phyloP scores from a whole-genome alignment of 768 basidiomycete genomes.

The Tylopilus balloui region DNA sequence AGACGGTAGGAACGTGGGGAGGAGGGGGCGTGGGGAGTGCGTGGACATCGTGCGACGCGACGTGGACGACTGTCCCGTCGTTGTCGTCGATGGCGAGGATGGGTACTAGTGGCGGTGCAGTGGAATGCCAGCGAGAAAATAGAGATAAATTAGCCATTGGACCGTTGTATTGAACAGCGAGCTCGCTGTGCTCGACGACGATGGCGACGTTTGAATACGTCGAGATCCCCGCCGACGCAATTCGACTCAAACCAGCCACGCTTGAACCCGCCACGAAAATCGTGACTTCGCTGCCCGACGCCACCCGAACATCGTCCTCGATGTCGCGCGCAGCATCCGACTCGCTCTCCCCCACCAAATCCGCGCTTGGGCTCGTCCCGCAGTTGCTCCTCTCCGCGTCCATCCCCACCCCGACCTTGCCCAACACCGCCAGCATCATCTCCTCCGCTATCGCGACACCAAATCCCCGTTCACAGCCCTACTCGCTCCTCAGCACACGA shows the following conservation, averaged over 20 bases:
- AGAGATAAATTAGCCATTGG: too few species aligned
- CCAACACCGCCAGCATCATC: conserved; percentile 4
- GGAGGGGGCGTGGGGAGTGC: conserved; percentile 12
- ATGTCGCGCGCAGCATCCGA: not conserved
- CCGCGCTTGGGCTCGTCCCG: conserved; percentile 36
- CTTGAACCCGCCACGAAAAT: conserved; percentile 39
- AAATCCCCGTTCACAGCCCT: conserved; percentile 9
- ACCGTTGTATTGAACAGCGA: too few species aligned
- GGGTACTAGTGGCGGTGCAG: conserved; percentile 14
- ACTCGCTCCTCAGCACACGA: conserved; percentile 46
- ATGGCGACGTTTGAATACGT: conserved; percentile 38
- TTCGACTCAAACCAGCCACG: conserved; percentile 29
- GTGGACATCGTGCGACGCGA: conserved; percentile 11
- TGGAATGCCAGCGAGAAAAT: too few species aligned
- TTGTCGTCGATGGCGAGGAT: not conserved
- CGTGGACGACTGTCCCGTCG: conserved; percentile 5
- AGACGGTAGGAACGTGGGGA: conserved; percentile 16
- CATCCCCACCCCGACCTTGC: conserved; percentile 18
- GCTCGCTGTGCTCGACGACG: not conserved
- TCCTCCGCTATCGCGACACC: conserved; percentile 23
- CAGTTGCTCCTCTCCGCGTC: conserved; percentile 33
- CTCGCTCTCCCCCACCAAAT: conserved; percentile 25
- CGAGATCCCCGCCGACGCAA: conserved; percentile 39
- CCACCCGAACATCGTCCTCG: conserved; percentile 9
- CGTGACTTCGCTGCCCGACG: conserved; percentile 37